Base-by-base conservation (phyloP, 2,329 filamentous ascomycete species). In the Penicillium sp. region DNA sequence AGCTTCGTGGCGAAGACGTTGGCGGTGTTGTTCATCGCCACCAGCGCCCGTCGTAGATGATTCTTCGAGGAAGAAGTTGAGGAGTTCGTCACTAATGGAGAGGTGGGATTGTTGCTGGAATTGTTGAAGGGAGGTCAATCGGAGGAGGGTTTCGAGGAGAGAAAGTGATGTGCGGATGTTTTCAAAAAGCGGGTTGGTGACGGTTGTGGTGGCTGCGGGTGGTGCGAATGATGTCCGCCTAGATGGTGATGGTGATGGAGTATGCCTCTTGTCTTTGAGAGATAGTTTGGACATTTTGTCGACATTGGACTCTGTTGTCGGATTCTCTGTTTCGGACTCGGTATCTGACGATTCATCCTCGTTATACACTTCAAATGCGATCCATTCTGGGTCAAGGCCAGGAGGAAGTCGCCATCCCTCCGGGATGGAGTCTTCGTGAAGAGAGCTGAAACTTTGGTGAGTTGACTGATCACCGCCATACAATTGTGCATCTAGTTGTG, bases 71-170 rank as follows among this genome's bases (percentile, higher is more conserved):
- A 95, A 96, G 71, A 95, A 94, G 42, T 85, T 89, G 32, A 95
- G 75, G 2, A 95, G 81, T 58, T 95, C 87, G 63, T 96, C 90
- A 1, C 87, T 87, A 51, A 95, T 93, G 6, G 88, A 81, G n/a
- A 95, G 78, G 60, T 95, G 89, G 0, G 87, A 89, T 32, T 82
- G 79, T 73, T 96, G 90, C 64, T 95, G 87, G 66, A 93, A 95
- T 71, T 95, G 89, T 64, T 95, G 90, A 11, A 95, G 79, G 18
- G 89, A 88, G 4, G 86, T 84, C 38, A 96, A 78, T 34, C 91
- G 87, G 38, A 95, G 80, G 26, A 95, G 75, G 75, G 91, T 93
- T 67, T 96, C 90, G 44, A 96, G 79, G 7, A 95, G 79, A 1
- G 90, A 95, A 5, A 88, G 74, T 0, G 81, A 86, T 1, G 82